phyloP scores from a whole-genome alignment of 139 green algal species.

The Tetraselmis chui region DNA sequence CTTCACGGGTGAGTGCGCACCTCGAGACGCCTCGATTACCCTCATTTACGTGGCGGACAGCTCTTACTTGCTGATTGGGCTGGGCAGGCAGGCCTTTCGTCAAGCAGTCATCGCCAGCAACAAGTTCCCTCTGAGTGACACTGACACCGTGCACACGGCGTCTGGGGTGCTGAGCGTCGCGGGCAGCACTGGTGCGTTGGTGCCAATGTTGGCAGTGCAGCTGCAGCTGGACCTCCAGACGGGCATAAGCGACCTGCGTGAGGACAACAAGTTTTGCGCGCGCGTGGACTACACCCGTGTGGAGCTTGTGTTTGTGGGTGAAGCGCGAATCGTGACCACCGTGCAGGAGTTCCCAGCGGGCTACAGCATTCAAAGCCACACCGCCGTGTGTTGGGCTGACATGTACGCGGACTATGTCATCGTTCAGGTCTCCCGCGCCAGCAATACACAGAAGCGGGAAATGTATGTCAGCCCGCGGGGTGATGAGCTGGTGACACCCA shows the following conservation, averaged over 20 bases:
- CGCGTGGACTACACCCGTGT: not conserved
- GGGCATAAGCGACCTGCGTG: not conserved
- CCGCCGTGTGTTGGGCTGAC: not conserved
- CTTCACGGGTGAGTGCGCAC: not conserved
- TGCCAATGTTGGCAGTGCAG: not conserved
- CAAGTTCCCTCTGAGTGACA: not conserved
- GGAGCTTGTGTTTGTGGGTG: not conserved
- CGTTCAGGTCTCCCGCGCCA: not conserved
- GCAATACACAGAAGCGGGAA: not conserved
- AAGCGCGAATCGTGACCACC: not conserved
- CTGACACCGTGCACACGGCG: not conserved
- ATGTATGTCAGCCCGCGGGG: not conserved
- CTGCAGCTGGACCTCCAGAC: not conserved
- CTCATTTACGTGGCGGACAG: not conserved
- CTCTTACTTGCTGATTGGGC: not conserved
- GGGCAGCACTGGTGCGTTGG: not conserved
- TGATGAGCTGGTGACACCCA: not conserved
- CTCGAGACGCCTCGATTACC: not conserved
- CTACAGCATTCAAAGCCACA: not conserved
- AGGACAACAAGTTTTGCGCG: not conserved
- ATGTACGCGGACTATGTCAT: not conserved
- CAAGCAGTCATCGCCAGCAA: not conserved
- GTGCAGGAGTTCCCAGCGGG: not conserved
- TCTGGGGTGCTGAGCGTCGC: not conserved
- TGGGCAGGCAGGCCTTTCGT: not conserved